These are phyloP conservation scores for Gymnopus androsaceus DNA, from an alignment of 1,284 basidiomycete genomes.

Conservation along the genomic window DNA sequence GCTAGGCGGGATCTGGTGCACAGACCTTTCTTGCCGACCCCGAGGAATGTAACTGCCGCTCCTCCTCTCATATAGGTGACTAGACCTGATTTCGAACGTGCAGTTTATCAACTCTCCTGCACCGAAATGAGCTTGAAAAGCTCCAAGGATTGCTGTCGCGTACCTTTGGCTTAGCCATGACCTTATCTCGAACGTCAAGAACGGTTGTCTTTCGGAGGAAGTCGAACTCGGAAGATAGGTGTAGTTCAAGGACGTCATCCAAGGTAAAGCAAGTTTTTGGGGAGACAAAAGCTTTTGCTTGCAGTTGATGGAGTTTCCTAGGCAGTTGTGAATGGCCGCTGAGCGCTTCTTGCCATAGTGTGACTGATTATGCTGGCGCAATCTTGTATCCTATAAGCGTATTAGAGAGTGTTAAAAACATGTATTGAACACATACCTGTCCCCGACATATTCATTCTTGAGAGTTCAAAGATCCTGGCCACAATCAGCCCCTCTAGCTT, in stretches of 20 bases:
- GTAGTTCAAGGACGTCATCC: constrained; percentile 22
- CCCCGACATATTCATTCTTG: background rate
- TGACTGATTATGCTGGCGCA: background rate
- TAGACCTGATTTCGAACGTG: background rate
- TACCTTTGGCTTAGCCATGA: constrained; percentile 27
- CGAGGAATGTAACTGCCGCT: background rate
- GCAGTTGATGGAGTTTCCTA: constrained; percentile 3
- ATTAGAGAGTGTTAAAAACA: background rate
- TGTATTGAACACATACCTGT: constrained; percentile 6
- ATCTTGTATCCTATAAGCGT: background rate
- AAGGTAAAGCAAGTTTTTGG: background rate
- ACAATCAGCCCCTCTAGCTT: constrained; percentile 11
- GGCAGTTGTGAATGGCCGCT: background rate
- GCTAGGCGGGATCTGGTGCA: background rate
- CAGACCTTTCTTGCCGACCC: background rate
- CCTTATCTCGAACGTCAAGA: constrained; percentile 25
- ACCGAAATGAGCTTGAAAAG: constrained; percentile 27
- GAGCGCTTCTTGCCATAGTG: background rate
- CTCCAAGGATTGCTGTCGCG: constrained; percentile 22
- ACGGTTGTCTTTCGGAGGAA: constrained; percentile 28
- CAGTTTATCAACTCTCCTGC: constrained; percentile 23
- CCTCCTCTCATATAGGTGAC: background rate
- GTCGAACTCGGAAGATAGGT: constrained; percentile 19
- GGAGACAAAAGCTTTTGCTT: background rate
- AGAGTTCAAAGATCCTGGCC: constrained; percentile 7